phyloP scores from a whole-genome alignment of 768 basidiomycete species.

The Neoboletus subvelutipes region DNA sequence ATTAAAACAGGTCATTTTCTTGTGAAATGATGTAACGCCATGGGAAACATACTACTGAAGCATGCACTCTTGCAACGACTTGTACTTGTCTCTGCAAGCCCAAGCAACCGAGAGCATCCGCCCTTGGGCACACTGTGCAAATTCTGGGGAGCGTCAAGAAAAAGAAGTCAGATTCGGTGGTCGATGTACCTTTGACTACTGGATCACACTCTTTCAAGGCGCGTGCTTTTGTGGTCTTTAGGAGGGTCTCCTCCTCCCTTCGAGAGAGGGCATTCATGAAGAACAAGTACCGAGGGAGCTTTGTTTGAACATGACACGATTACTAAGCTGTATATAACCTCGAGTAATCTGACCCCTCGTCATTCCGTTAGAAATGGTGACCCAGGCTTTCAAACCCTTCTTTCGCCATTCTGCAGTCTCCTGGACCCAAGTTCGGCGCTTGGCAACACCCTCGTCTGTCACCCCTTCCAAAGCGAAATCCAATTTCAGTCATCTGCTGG shows the following conservation, averaged over 20 bases:
- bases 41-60: constrained; percentile 61
- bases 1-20: background rate
- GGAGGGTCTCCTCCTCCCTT: constrained; percentile 82
- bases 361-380: constrained; percentile 10
- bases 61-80: constrained; percentile 75
- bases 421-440: constrained; percentile 35
- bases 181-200: constrained; percentile 59
- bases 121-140: constrained; percentile 80
- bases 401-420: constrained; percentile 9
- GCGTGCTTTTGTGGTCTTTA: constrained; percentile 76
- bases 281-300: constrained; percentile 8
- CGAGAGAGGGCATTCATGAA: constrained; percentile 84
- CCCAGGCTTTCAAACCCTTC: constrained; percentile 9
- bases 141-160: constrained; percentile 48
- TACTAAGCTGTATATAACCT: constrained; percentile 3
- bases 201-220: constrained; percentile 78
- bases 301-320: background rate
- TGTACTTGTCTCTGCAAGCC: constrained; percentile 73
- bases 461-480: constrained; percentile 33
- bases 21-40: background rate
- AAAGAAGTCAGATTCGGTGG: background rate
- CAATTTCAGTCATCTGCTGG: constrained; percentile 52
- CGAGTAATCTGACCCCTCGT: background rate
- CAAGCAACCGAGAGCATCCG: constrained; percentile 83
- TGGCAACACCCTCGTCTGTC: constrained; percentile 46